Base-by-base conservation (phyloP, 2,329 filamentous ascomycete genomes). In the Nemania sp. region DNA sequence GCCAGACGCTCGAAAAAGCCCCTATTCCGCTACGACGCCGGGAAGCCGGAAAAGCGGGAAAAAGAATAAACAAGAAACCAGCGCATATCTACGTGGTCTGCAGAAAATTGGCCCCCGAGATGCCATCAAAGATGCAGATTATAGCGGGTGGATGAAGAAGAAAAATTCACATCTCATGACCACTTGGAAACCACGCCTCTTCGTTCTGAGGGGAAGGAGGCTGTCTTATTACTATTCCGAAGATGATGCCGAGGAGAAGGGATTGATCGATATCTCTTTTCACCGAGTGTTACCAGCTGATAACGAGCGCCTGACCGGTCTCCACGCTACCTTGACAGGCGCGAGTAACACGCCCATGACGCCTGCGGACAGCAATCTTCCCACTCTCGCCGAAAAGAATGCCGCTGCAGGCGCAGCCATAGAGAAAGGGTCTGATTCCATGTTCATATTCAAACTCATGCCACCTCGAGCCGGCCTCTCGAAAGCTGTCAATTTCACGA, bases 121-220 rank as follows among this genome's bases (percentile, higher is more conserved):
- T 68, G 91, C 93, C 56, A 94, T 96, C 72, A 77, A 85, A 57
- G 86, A 84, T 57, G 93, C 91, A 50, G 93, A 99, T 68, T 97
- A 96, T 70, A 93, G 88, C 66, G 94, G 94, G 1, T 99, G 94
- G 94, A 99, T 99, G 94, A 97, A 94, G 79, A 99, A 99, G 80
- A 92, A 95, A 73, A 96, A 91, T 55, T 93, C 91, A 1, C 94
- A 93, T 66, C 78, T 97, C 28, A 96, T 99, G 87, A 91, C 91
- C 2, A 96, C 92, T 1, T 99, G 94, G 94, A 99, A 97, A 68
- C 89, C 92, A 11, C 86, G 94, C 11, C 80, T 97, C n/a, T 99
- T 99, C 68, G 87, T 99, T 6, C 83, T 99, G 53, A 92, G 91
- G 66, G 94, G 94, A 24, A 86, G 93, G 47, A 86, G 94, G 4